These are phyloP conservation scores for Onygenales sp. DNA, from an alignment of 2,329 filamentous ascomycete species.

Conservation along the genomic window DNA sequence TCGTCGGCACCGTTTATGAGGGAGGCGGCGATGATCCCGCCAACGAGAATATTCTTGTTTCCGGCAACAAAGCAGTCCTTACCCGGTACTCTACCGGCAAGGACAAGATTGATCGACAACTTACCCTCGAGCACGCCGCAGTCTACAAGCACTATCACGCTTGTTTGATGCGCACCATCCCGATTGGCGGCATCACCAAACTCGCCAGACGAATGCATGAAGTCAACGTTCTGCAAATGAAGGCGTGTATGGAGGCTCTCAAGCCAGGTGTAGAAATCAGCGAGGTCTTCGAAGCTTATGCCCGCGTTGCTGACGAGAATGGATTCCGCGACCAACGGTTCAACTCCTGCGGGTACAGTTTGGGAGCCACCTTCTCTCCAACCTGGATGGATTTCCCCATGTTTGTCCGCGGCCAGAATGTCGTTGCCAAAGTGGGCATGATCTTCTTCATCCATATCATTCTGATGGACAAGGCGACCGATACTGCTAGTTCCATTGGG, in stretches of 20 bases:
- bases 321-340: slow-evolving; percentile 22
- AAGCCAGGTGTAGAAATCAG: slow-evolving; percentile 19
- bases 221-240: slow-evolving; percentile 21
- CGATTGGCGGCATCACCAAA: slow-evolving; percentile 19
- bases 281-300: slow-evolving; percentile 20
- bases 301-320: slow-evolving; percentile 22
- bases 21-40: slow-evolving; percentile 27
- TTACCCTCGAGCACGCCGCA: slow-evolving; percentile 25
- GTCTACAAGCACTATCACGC: slow-evolving; percentile 27
- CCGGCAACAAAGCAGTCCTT: slow-evolving; percentile 23
- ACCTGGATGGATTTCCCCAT: slow-evolving; percentile 16
- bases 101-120: slow-evolving; percentile 21
- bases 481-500: slow-evolving; percentile 25
- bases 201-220: slow-evolving; percentile 19
- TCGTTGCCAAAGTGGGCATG: slow-evolving; percentile 19
- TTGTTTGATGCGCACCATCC: slow-evolving; percentile 25
- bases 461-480: slow-evolving; percentile 25
- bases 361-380: slow-evolving; percentile 21
- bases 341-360: slow-evolving; percentile 21
- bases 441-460: slow-evolving; percentile 28
- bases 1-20: slow-evolving; percentile 26
- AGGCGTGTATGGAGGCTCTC: slow-evolving; percentile 18
- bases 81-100: slow-evolving; percentile 25
- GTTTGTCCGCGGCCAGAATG: slow-evolving; percentile 12
- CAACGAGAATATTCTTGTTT: slow-evolving; percentile 27